Conservation (phyloP, 78 protist genomes). For the Isochrysis galbana region DNA sequence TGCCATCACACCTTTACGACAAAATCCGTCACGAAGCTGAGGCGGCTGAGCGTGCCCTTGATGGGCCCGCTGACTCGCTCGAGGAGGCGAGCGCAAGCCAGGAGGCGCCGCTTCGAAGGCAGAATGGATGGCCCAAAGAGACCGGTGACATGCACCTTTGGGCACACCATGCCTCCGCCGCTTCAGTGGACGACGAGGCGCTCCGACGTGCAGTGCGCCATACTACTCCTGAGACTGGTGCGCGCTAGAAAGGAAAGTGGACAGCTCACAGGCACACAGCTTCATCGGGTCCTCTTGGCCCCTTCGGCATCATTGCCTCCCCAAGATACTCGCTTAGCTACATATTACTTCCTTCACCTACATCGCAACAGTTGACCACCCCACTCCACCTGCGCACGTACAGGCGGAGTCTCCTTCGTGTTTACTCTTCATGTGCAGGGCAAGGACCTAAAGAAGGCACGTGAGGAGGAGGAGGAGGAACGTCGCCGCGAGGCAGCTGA, state of each 20-base stretch:
- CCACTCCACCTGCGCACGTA: no score
- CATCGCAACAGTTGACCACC: no score
- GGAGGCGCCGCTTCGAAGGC: neutral
- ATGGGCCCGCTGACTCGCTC: neutral
- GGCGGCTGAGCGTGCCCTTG: neutral
- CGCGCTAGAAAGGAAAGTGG: no score
- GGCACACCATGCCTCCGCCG: neutral
- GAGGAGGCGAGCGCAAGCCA: neutral
- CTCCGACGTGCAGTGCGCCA: neutral
- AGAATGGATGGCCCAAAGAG: conserved; percentile 5
- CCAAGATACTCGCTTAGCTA: no score
- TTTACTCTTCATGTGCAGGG: neutral
- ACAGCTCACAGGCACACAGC: no score
- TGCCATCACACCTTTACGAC: neutral
- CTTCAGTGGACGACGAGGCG: neutral
- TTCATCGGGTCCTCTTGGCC: no score
- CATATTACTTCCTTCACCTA: no score
- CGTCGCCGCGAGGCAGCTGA: neutral
- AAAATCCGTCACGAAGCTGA: neutral
- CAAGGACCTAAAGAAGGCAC: neutral
- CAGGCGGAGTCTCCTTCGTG: neutral
- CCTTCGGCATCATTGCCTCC: no score
- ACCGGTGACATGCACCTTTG: conserved; percentile 17
- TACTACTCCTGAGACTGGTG: neutral
- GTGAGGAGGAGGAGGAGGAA: neutral